A percentile compares a stretch with the other conserved stretches of the same genome.
Conservation (phyloP, 2,329 filamentous ascomycete genomes). For the Trichoderma endophyticum region DNA sequence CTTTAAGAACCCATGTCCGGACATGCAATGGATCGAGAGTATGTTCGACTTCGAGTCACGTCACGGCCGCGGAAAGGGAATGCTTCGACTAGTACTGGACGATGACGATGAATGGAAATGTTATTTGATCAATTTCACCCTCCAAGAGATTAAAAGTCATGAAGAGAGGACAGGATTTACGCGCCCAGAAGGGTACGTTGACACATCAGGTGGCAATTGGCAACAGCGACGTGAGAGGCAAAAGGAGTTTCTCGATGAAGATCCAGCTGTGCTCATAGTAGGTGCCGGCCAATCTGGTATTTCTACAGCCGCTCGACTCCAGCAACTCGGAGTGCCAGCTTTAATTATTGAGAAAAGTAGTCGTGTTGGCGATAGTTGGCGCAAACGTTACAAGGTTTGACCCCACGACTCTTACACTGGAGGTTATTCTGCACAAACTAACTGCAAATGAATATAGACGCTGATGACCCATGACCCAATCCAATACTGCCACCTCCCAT, state of each 20-base stretch:
- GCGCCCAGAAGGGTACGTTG: neutral
- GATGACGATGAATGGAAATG: neutral
- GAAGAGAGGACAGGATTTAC: neutral
- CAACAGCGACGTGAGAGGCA: constrained; percentile 1
- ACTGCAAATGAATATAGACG: constrained; percentile 31
- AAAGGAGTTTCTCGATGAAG: neutral
- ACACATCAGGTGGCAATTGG: neutral
- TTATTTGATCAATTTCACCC: neutral
- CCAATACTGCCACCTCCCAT: constrained; percentile 60
- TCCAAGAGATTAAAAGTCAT: neutral
- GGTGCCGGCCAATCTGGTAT: neutral
- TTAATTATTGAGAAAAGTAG: constrained; percentile 50
- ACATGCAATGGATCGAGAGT: constrained; percentile 42
- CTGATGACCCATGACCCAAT: constrained; percentile 67
- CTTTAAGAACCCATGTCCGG: neutral
- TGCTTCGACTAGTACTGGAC: neutral
- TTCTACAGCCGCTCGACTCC: neutral
- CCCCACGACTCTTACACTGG: neutral
- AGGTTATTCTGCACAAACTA: neutral
- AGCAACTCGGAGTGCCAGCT: constrained; percentile 39
- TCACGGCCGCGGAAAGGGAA: neutral
- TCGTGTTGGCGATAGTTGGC: constrained; percentile 62
- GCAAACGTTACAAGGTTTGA: constrained; percentile 52
- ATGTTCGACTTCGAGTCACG: constrained; percentile 35
- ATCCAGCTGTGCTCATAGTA: neutral